Conservation (phyloP, 2,329 filamentous ascomycete species). For the Fusarium sp. region DNA sequence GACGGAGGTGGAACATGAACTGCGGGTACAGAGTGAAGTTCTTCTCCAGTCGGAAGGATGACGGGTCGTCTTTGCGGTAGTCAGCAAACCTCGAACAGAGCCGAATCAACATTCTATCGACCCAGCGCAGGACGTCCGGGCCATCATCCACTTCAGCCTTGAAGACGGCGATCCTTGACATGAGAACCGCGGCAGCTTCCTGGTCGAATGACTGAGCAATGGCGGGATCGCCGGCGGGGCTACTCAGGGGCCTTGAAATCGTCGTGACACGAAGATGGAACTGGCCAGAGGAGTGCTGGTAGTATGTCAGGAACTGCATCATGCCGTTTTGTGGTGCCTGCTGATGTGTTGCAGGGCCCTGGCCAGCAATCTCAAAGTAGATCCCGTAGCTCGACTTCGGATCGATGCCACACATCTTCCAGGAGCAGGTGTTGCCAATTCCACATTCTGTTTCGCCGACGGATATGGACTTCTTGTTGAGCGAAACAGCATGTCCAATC, state of each 20-base stretch:
- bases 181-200: slow-evolving; percentile 95
- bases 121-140: slow-evolving; percentile 97
- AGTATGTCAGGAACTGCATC: slow-evolving; percentile 98
- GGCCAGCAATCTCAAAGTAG: slow-evolving; percentile 97
- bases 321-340: slow-evolving; percentile 91
- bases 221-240: slow-evolving; percentile 91
- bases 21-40: slow-evolving; percentile 99
- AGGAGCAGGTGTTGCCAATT: slow-evolving; percentile 97
- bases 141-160: slow-evolving; percentile 99
- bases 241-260: slow-evolving; percentile 88
- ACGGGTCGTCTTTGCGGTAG: slow-evolving; percentile 97
- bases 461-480: slow-evolving; percentile 98
- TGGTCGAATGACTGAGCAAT: slow-evolving; percentile 98
- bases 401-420: slow-evolving; percentile 99
- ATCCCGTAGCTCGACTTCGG: slow-evolving; percentile 93
- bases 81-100: slow-evolving; percentile 97
- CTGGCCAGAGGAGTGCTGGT: slow-evolving; percentile 95
- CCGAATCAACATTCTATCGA: slow-evolving; percentile 97
- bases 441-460: slow-evolving; percentile 98
- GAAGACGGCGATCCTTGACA: slow-evolving; percentile 99
- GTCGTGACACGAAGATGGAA: slow-evolving; percentile 97
- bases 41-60: slow-evolving; percentile 96
- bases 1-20: slow-evolving; percentile 99
- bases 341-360: slow-evolving; percentile 87
- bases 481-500: slow-evolving; percentile 94